Evolutionary conservation across 116 monocot species (phyloP).

Genomic region (Thalassia testudinum): DNA sequence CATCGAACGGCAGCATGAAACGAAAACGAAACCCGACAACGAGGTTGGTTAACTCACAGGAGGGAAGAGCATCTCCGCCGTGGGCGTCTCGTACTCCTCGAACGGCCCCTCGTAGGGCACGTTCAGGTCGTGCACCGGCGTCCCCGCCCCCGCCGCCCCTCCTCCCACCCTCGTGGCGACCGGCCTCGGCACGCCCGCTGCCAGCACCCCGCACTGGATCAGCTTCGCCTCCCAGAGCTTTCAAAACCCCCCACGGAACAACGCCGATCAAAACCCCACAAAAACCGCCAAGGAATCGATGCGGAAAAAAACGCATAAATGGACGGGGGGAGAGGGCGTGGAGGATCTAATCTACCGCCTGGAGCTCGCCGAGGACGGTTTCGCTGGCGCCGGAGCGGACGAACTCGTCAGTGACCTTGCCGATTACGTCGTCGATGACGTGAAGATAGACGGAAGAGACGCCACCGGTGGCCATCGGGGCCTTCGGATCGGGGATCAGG

Average conservation of each 20-base stretch:
- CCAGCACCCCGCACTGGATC: slow-evolving; percentile 69
- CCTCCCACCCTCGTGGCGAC: slow-evolving; percentile 1
- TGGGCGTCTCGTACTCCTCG: slow-evolving; percentile 97
- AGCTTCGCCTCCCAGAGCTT: slow-evolving; percentile 97
- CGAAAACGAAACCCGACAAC: neutral
- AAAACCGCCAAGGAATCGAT: no score
- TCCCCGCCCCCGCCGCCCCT: slow-evolving; percentile 15
- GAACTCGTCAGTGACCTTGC: slow-evolving; percentile 71
- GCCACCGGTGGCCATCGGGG: slow-evolving; percentile 21
- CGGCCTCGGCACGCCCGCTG: slow-evolving; percentile 33
- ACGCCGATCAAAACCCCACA: neutral
- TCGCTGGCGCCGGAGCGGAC: slow-evolving; percentile 40
- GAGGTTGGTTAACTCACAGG: no score
- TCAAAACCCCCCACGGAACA: slow-evolving; percentile 8
- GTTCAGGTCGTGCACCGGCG: slow-evolving; percentile 88
- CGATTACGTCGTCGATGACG: slow-evolving; percentile 68
- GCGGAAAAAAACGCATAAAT: neutral
- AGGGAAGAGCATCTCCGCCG: slow-evolving; percentile 96
- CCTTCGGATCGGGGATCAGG: neutral
- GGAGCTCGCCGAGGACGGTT: slow-evolving; percentile 39
- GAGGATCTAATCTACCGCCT: slow-evolving; percentile 28
- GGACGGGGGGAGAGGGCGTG: neutral
- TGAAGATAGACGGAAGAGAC: slow-evolving; percentile 55
- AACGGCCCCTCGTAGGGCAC: slow-evolving; percentile 74
- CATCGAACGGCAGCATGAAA: neutral